phyloP scores from a whole-genome alignment of 2,329 filamentous ascomycete species.

The Biscogniauxia marginata region DNA sequence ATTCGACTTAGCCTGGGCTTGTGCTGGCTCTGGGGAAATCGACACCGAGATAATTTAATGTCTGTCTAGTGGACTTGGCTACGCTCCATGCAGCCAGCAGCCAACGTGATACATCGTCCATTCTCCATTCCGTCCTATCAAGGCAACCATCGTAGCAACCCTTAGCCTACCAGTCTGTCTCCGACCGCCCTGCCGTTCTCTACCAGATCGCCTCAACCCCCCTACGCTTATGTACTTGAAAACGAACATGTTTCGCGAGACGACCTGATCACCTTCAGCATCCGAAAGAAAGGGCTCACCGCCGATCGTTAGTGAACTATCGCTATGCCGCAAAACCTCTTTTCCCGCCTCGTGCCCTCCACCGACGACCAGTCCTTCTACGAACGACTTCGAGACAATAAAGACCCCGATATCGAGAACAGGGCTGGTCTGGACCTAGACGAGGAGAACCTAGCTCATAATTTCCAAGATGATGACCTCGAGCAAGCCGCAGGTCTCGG shows the following conservation, averaged over 20 bases:
- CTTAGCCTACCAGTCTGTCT: neutral
- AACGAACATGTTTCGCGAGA: neutral
- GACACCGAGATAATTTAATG: too few relatives aligned
- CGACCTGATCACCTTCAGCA: neutral
- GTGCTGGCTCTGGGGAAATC: too few relatives aligned
- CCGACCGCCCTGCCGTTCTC: neutral
- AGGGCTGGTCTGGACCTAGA: conserved; percentile 45
- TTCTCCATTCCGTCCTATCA: neutral
- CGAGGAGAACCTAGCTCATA: conserved; percentile 52
- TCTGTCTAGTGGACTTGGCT: too few relatives aligned
- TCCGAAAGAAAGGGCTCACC: neutral
- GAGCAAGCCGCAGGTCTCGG: conserved; percentile 42
- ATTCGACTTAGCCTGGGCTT: neutral
- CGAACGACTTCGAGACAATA: conserved; percentile 46
- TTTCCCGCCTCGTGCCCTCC: conserved; percentile 42
- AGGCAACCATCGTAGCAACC: neutral
- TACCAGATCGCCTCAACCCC: neutral
- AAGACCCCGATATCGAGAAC: conserved; percentile 41
- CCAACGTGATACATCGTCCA: neutral
- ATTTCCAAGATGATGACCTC: conserved; percentile 51
- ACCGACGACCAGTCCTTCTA: conserved; percentile 47
- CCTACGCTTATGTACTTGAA: neutral
- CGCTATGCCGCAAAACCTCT: conserved; percentile 48
- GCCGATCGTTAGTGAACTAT: neutral
- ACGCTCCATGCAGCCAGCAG: too few relatives aligned